A percentile compares a stretch with the other conserved stretches of the same genome.
Evolutionary conservation across 352 stramenopile genomes (phyloP).

Genomic region (Aphanomyces invadans): DNA sequence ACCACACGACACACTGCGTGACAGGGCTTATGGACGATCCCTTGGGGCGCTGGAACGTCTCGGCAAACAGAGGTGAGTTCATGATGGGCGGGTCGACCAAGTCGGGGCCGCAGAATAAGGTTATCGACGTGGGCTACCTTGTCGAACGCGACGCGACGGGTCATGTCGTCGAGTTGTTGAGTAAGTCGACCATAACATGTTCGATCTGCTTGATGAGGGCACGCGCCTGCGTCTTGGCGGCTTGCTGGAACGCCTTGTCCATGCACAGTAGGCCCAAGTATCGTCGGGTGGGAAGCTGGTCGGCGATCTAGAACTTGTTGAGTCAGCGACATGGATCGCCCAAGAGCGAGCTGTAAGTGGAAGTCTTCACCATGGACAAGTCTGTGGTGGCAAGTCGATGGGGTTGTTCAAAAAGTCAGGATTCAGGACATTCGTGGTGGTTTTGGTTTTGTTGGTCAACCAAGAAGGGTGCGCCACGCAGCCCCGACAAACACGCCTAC

Average conservation of each 20-base stretch:
- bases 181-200: constrained; percentile 53
- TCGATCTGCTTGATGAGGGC: constrained; percentile 85
- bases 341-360: too few relatives aligned
- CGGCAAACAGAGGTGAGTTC: constrained; percentile 55
- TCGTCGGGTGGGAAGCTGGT: too few relatives aligned
- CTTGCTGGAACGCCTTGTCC: constrained; percentile 70
- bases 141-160: constrained; percentile 62
- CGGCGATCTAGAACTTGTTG: too few relatives aligned
- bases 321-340: too few relatives aligned
- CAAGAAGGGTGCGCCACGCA: too few relatives aligned
- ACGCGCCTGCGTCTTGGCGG: constrained; percentile 68
- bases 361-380: too few relatives aligned
- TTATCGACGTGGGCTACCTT: constrained; percentile 84
- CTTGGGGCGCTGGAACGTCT: constrained; percentile 47
- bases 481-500: too few relatives aligned
- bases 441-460: too few relatives aligned
- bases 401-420: too few relatives aligned
- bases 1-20: constrained; percentile 73
- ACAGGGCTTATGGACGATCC: constrained; percentile 57
- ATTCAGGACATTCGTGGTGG: too few relatives aligned
- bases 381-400: too few relatives aligned
- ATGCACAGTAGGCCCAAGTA: constrained; percentile 86
- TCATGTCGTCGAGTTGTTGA: constrained; percentile 79
- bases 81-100: constrained; percentile 37
- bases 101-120: constrained; percentile 51